Conservation (phyloP, 306 rosid genomes). For the Arachis stenosperma region DNA sequence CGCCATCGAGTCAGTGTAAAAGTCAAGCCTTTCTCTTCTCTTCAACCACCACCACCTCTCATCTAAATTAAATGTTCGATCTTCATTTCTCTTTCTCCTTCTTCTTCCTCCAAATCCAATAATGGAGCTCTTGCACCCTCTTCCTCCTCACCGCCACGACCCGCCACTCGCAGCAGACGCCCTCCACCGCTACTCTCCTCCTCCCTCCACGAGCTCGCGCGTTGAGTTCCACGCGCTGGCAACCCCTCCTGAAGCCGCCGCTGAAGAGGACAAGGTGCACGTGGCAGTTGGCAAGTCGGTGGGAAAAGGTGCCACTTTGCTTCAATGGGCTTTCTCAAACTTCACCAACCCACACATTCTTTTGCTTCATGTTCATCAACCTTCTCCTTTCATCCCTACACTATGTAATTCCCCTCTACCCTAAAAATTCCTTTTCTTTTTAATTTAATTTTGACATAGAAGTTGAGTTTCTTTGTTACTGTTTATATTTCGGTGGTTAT, state of each 20-base stretch:
- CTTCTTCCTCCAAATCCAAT: not conserved
- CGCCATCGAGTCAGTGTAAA: constrained; percentile 38
- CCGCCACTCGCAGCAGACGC: not conserved
- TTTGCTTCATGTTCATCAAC: constrained; percentile 73
- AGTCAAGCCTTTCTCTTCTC: constrained; percentile 35
- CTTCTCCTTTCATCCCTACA: constrained; percentile 71
- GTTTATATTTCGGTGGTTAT: not conserved
- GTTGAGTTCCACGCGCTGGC: not conserved
- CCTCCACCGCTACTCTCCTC: not conserved
- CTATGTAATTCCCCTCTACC: constrained; percentile 46
- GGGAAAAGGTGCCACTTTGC: constrained; percentile 57
- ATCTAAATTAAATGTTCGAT: not conserved
- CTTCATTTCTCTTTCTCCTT: not conserved
- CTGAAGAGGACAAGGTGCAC: constrained; percentile 40
- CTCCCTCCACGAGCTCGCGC: not conserved
- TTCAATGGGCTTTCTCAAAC: constrained; percentile 59
- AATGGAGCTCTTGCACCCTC: not conserved
- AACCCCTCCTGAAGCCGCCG: not conserved
- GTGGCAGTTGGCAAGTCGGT: constrained; percentile 75
- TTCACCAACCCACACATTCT: constrained; percentile 51
- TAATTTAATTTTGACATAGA: not conserved
- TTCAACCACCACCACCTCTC: too few relatives aligned
- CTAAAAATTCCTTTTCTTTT: not conserved
- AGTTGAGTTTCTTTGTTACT: not conserved
- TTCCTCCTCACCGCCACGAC: not conserved